phyloP scores from a whole-genome alignment of 805 yeast genomes.

The Isabelozyma gotoi region DNA sequence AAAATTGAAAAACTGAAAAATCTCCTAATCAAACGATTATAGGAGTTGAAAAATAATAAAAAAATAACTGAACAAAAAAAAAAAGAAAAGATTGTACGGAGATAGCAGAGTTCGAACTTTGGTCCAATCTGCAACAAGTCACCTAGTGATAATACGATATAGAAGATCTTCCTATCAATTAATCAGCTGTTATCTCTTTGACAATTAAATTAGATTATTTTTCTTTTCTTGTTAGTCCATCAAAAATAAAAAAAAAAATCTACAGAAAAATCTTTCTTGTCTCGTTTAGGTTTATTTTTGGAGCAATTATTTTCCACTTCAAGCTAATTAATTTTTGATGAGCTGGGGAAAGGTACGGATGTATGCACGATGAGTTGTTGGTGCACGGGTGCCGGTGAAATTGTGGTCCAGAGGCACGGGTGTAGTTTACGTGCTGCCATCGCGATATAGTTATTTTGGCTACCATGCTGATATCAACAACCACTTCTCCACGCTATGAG shows the following conservation, averaged over 20 bases:
- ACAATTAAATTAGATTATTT: too few relatives aligned
- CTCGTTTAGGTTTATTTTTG: neutral
- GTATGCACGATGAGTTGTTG: neutral
- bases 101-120: too few relatives aligned
- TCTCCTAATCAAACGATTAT: neutral
- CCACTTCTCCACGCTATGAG: neutral
- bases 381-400: neutral
- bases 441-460: neutral
- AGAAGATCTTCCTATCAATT: too few relatives aligned
- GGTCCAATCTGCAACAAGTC: too few relatives aligned
- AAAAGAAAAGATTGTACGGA: too few relatives aligned
- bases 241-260: neutral
- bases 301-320: neutral
- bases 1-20: neutral
- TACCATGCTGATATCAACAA: neutral
- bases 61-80: neutral
- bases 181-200: too few relatives aligned
- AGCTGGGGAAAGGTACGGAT: neutral
- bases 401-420: neutral
- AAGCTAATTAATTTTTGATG: neutral
- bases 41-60: neutral
- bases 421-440: too few relatives aligned
- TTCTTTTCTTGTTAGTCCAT: too few relatives aligned
- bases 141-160: too few relatives aligned
- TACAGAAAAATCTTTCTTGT: neutral